phyloP scores from a whole-genome alignment of 352 stramenopile species.

The Pythium plurisporium region DNA sequence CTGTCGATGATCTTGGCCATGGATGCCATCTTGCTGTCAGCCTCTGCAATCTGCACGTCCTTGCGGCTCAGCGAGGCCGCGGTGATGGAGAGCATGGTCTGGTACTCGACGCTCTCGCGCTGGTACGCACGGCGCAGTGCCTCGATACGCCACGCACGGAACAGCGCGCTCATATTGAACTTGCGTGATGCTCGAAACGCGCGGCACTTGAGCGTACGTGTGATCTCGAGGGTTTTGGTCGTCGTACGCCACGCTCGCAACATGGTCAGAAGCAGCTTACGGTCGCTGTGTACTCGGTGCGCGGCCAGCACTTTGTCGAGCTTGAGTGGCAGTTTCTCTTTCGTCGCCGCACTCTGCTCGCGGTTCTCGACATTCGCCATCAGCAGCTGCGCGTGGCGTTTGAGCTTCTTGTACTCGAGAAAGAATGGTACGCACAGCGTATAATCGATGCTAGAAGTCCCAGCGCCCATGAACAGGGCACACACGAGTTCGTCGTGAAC shows the following conservation, averaged over 20 bases:
- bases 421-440: constrained; percentile 57
- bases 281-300: constrained; percentile 16
- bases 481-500: constrained; percentile 46
- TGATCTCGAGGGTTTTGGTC: constrained; percentile 28
- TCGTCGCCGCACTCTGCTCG: constrained; percentile 37
- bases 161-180: constrained; percentile 52
- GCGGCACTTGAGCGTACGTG: constrained; percentile 58
- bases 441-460: background rate
- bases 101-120: constrained; percentile 70
- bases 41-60: constrained; percentile 60
- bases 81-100: constrained; percentile 78
- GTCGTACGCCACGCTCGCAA: constrained; percentile 51
- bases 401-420: constrained; percentile 58
- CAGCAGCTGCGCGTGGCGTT: constrained; percentile 40
- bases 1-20: constrained; percentile 79
- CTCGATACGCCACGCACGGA: constrained; percentile 71
- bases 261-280: constrained; percentile 19
- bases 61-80: constrained; percentile 71
- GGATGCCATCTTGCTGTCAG: constrained; percentile 57
- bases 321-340: constrained; percentile 38
- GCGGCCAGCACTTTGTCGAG: constrained; percentile 36
- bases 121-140: constrained; percentile 65
- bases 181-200: constrained; percentile 50
- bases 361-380: constrained; percentile 47
- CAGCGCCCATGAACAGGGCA: constrained; percentile 48